Percentiles rank a stretch among this genome's conserved stretches.
Conservation (phyloP, 192 early-diverging fungal species). For the Rhizophagus sp. region DNA sequence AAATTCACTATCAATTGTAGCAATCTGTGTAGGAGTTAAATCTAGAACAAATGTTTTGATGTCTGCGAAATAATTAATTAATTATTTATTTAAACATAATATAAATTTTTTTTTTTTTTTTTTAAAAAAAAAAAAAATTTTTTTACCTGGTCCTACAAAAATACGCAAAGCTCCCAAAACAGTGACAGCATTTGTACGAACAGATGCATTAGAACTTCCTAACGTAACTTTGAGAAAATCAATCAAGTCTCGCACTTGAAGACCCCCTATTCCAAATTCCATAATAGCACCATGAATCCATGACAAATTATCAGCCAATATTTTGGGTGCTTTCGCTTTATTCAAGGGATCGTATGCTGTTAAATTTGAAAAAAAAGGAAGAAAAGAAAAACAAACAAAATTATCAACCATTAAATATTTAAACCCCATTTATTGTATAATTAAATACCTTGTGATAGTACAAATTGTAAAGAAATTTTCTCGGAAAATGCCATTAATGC, state of each 20-base stretch:
- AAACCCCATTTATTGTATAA: neutral
- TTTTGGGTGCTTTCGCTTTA: constrained; percentile 88
- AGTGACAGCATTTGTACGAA: constrained; percentile 76
- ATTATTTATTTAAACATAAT: no score
- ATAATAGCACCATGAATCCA: constrained; percentile 86
- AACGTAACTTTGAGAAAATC: constrained; percentile 83
- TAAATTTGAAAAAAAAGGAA: neutral
- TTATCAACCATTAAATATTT: neutral
- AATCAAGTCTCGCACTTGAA: constrained; percentile 76
- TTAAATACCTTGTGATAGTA: constrained; percentile 61
- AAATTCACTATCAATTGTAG: constrained; percentile 91
- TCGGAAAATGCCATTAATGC: constrained; percentile 81
- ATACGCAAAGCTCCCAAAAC: constrained; percentile 81
- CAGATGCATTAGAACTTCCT: constrained; percentile 80
- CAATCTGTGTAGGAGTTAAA: constrained; percentile 77
- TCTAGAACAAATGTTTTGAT: constrained; percentile 86
- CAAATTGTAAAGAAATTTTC: constrained; percentile 74
- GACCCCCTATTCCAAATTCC: constrained; percentile 87
- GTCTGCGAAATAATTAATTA: constrained; percentile 44
- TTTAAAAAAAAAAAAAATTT: neutral
- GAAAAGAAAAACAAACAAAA: neutral
- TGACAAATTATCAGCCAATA: constrained; percentile 77
- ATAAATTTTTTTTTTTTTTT: no score
- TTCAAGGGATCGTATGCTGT: constrained; percentile 71
- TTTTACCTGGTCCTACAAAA: constrained; percentile 76